phyloP scores from a whole-genome alignment of 148 eudicot genomes.

The Bassia scoparia region DNA sequence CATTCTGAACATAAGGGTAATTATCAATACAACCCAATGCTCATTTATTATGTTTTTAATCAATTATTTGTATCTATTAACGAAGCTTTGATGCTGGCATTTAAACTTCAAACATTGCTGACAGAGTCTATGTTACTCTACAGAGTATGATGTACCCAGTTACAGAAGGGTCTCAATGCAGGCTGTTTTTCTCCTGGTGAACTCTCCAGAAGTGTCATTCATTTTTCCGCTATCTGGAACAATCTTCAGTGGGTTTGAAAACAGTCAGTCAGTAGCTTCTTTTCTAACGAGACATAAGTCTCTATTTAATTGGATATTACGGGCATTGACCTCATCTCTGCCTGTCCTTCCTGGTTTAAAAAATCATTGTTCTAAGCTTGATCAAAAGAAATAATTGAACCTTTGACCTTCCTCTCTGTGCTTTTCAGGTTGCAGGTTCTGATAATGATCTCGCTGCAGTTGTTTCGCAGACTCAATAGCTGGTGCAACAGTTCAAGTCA shows the following conservation, averaged over 20 bases:
- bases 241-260: conserved; percentile 71
- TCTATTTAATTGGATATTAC: background rate
- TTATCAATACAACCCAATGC: background rate
- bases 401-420: background rate
- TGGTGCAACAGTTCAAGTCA: conserved; percentile 33
- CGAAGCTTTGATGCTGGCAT: no score
- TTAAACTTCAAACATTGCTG: conserved; percentile 7
- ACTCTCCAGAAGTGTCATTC: conserved; percentile 52
- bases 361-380: background rate
- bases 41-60: background rate
- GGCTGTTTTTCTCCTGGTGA: conserved; percentile 47
- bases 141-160: conserved; percentile 49
- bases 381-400: background rate
- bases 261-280: conserved; percentile 48
- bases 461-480: conserved; percentile 40
- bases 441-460: conserved; percentile 52
- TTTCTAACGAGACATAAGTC: no score
- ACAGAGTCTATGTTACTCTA: background rate
- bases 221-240: conserved; percentile 54
- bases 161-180: conserved; percentile 46
- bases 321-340: background rate
- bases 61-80: no score
- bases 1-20: conserved; percentile 59
- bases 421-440: conserved; percentile 63
- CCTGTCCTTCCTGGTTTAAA: background rate